Percentiles rank a stretch among this genome's conserved stretches.
phyloP scores from a whole-genome alignment of 2,329 filamentous ascomycete genomes.

The Acarospora socialis region DNA sequence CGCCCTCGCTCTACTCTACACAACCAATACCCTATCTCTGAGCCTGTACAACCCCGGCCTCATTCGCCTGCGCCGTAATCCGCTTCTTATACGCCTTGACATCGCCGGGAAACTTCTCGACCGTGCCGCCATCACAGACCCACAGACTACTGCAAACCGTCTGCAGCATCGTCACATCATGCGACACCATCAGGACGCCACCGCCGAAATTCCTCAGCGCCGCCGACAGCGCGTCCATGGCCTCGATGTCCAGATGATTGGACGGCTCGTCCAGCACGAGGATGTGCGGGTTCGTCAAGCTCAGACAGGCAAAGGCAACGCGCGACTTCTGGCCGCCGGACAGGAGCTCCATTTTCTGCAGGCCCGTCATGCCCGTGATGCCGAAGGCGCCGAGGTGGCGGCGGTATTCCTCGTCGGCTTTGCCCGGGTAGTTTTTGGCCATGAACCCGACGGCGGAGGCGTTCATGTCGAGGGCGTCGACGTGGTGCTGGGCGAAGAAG shows the following conservation, averaged over 20 bases:
- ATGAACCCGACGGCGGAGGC: constrained; percentile 90
- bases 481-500: constrained; percentile 97
- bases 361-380: constrained; percentile 82
- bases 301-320: constrained; percentile 94
- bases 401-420: constrained; percentile 91
- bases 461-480: constrained; percentile 84
- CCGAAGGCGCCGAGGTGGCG: constrained; percentile 78
- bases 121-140: constrained; percentile 89
- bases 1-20: too few species aligned
- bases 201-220: constrained; percentile 80
- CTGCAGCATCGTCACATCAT: constrained; percentile 98
- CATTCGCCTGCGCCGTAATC: constrained; percentile 78
- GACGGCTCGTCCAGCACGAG: constrained; percentile 96
- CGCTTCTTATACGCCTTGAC: constrained; percentile 97
- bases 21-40: constrained; percentile 24
- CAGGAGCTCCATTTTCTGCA: constrained; percentile 87
- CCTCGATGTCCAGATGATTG: constrained; percentile 97
- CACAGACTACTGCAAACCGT: constrained; percentile 88
- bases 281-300: constrained; percentile 87
- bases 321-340: constrained; percentile 98
- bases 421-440: constrained; percentile 80
- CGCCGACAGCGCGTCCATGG: constrained; percentile 86
- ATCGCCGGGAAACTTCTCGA: constrained; percentile 91
- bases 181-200: constrained; percentile 94
- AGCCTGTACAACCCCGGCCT: constrained; percentile 66